phyloP scores from a whole-genome alignment of 805 yeast genomes.

The Kodamaea lidongshanica region DNA sequence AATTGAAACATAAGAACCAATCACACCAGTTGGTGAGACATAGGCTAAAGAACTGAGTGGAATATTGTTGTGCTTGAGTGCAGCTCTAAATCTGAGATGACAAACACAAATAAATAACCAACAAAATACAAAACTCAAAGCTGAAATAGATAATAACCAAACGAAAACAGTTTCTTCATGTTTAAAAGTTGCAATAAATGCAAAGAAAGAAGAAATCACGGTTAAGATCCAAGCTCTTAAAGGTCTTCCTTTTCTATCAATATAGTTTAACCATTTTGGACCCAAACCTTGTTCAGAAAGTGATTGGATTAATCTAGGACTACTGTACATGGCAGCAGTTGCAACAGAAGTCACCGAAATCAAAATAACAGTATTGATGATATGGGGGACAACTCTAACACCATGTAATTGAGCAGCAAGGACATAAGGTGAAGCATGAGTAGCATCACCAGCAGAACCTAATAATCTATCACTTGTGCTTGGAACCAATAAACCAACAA shows the following conservation, averaged over 20 bases:
- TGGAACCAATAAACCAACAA: slow-evolving; percentile 37
- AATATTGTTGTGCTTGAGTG: slow-evolving; percentile 17
- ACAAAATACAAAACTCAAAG: slow-evolving; percentile 20
- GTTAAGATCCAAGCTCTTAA: slow-evolving; percentile 22
- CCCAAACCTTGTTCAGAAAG: slow-evolving; percentile 25
- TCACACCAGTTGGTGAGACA: slow-evolving; percentile 21
- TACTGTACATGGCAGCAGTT: slow-evolving; percentile 27
- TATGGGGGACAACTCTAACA: slow-evolving; percentile 23
- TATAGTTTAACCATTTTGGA: slow-evolving; percentile 21
- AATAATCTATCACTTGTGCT: slow-evolving; percentile 25
- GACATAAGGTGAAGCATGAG: slow-evolving; percentile 24
- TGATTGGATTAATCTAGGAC: slow-evolving; percentile 21
- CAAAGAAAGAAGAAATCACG: slow-evolving; percentile 17
- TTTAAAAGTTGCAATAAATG: slow-evolving; percentile 28
- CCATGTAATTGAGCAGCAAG: slow-evolving; percentile 24
- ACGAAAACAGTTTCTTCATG: slow-evolving; percentile 23
- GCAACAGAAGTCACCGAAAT: slow-evolving; percentile 28
- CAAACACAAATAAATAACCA: slow-evolving; percentile 24
- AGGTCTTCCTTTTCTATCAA: slow-evolving; percentile 24
- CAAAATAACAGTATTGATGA: slow-evolving; percentile 28
- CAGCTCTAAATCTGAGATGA: slow-evolving; percentile 27
- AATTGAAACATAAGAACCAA: slow-evolving; percentile 20
- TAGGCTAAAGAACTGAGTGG: slow-evolving; percentile 20
- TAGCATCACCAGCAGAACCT: slow-evolving; percentile 23
- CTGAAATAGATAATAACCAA: slow-evolving; percentile 27